phyloP scores from a whole-genome alignment of 2,329 filamentous ascomycete species.

The Sclerotinia subarctica region DNA sequence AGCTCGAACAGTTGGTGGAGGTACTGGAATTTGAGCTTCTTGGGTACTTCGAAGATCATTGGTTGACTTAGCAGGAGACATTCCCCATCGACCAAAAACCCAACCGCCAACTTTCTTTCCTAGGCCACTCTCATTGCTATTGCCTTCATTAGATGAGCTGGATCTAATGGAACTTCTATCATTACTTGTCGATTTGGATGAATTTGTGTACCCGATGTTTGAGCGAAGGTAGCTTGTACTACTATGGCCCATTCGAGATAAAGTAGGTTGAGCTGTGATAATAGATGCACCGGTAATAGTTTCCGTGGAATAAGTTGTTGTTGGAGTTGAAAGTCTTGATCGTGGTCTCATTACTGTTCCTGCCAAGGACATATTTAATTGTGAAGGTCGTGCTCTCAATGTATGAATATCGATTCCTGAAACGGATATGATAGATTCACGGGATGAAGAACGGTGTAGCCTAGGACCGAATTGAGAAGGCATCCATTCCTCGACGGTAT shows the following conservation, averaged over 20 bases:
- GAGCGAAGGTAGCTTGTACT: constrained; percentile 57
- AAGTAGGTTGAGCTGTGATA: constrained; percentile 57
- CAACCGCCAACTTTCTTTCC: constrained; percentile 60
- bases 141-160: constrained; percentile 18
- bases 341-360: constrained; percentile 47
- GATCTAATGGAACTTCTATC: constrained; percentile 38
- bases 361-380: constrained; percentile 57
- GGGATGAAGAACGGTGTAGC: constrained; percentile 67
- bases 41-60: constrained; percentile 23
- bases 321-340: constrained; percentile 45
- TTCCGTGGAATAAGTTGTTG: constrained; percentile 47
- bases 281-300: constrained; percentile 52
- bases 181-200: constrained; percentile 37
- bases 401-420: constrained; percentile 88
- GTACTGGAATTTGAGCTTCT: not conserved
- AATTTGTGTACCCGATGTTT: constrained; percentile 42
- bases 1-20: constrained; percentile 25
- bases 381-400: constrained; percentile 69
- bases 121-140: constrained; percentile 33
- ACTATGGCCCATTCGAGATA: constrained; percentile 47
- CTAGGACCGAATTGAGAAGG: constrained; percentile 41
- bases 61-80: constrained; percentile 45
- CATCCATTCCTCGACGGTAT: constrained; percentile 30
- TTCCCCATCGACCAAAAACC: constrained; percentile 62
- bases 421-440: constrained; percentile 86